Conservation (phyloP, 345 rosid species). For the Limnanthes douglasii region DNA sequence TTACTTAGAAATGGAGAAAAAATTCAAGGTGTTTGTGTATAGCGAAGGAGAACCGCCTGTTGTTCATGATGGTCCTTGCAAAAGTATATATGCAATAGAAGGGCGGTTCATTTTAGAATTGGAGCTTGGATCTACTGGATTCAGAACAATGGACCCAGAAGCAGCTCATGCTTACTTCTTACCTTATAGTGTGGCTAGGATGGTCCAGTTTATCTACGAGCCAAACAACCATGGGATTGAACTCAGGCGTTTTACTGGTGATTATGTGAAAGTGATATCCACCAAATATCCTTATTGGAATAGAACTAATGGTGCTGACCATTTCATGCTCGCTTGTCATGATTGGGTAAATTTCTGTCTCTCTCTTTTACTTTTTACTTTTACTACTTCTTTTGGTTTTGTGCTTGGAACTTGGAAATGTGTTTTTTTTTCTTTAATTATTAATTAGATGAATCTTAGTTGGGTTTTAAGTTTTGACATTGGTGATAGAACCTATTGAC, state of each 20-base stretch:
- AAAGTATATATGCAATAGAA: conserved; percentile 61
- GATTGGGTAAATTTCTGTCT: conserved; percentile 46
- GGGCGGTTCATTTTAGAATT: conserved; percentile 79
- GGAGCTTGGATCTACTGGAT: conserved; percentile 34
- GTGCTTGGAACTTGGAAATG: neutral
- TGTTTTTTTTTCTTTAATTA: too few relatives aligned
- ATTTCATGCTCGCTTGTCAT: conserved; percentile 86
- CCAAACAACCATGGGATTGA: conserved; percentile 22
- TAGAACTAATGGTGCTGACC: conserved; percentile 60
- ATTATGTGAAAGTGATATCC: conserved; percentile 49
- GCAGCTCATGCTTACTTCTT: conserved; percentile 66
- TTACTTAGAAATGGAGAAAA: conserved; percentile 73
- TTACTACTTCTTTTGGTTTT: neutral
- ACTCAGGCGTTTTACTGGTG: conserved; percentile 40
- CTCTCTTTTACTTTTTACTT: neutral
- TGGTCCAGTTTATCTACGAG: conserved; percentile 52
- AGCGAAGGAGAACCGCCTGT: conserved; percentile 68
- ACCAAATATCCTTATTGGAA: conserved; percentile 69
- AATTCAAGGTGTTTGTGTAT: conserved; percentile 79
- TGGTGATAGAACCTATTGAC: neutral
- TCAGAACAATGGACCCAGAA: conserved; percentile 34
- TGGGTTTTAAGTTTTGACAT: neutral
- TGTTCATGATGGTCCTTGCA: conserved; percentile 78
- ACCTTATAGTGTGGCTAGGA: conserved; percentile 74
- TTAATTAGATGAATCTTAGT: neutral